Evolutionary conservation across 257 asterid genomes (phyloP).

Genomic region (Nicotiana obtusifolia): DNA sequence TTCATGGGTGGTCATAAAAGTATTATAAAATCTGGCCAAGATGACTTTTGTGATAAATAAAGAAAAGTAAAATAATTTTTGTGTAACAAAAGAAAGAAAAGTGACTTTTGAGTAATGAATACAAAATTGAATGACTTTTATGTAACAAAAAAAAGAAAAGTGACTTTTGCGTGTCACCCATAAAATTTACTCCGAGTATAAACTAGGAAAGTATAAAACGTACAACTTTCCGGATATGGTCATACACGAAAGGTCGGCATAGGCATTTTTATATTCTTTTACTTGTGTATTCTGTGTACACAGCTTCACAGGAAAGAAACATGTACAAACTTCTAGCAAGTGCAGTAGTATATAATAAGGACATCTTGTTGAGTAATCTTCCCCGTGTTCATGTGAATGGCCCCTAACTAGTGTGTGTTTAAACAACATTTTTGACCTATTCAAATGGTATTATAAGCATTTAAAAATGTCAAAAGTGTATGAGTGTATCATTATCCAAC

Average conservation of each 20-base stretch:
- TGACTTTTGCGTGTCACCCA: too few relatives aligned
- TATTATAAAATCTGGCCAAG: too few relatives aligned
- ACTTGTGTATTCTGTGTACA: not conserved
- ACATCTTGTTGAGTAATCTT: not conserved
- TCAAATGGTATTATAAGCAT: not conserved
- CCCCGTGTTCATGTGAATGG: not conserved
- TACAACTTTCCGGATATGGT: not conserved
- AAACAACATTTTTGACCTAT: not conserved
- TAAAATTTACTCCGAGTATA: too few relatives aligned
- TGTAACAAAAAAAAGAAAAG: too few relatives aligned
- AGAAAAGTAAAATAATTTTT: too few relatives aligned
- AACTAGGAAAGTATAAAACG: not conserved
- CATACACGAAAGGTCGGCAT: not conserved
- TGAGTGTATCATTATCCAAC: constrained; percentile 4
- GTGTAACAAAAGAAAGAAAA: too few relatives aligned
- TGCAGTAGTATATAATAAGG: not conserved
- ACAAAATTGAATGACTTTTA: too few relatives aligned
- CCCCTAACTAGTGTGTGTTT: not conserved
- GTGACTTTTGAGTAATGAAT: too few relatives aligned
- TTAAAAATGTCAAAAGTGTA: not conserved
- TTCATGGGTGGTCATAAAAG: too few relatives aligned
- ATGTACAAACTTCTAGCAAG: not conserved
- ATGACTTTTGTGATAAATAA: too few relatives aligned
- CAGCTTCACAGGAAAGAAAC: not conserved
- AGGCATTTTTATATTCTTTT: not conserved